phyloP scores from a whole-genome alignment of 768 basidiomycete species.

The Exsudoporus frostii region DNA sequence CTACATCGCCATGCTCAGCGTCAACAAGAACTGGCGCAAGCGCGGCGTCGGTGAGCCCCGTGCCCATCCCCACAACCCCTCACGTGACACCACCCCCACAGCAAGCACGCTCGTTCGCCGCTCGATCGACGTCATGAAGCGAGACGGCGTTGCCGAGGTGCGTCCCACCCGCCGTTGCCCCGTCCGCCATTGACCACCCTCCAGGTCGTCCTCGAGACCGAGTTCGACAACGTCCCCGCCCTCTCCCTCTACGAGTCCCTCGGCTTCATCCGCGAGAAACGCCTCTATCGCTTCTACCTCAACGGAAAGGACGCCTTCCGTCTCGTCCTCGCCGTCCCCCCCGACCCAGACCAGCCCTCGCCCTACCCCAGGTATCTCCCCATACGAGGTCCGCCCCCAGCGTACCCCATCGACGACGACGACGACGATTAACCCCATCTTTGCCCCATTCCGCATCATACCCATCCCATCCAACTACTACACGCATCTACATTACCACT shows the following conservation, averaged over 20 bases:
- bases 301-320: constrained; percentile 96
- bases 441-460: constrained; percentile 8
- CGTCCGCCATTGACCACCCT: not conserved
- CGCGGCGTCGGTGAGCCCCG: constrained; percentile 80
- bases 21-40: constrained; percentile 79
- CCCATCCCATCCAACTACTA: not conserved
- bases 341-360: constrained; percentile 26
- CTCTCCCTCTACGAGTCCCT: constrained; percentile 87
- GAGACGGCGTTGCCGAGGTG: constrained; percentile 83
- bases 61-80: constrained; percentile 1
- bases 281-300: constrained; percentile 91
- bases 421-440: constrained; percentile 16
- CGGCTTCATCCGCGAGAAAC: constrained; percentile 95
- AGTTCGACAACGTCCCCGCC: constrained; percentile 87
- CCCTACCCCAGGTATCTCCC: constrained; percentile 11
- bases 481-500: constrained; percentile 10
- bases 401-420: constrained; percentile 24
- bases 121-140: constrained; percentile 82
- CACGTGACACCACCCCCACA: constrained; percentile 31
- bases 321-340: constrained; percentile 62
- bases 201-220: constrained; percentile 93
- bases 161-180: constrained; percentile 22
- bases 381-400: constrained; percentile 15
- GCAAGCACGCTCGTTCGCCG: constrained; percentile 82
- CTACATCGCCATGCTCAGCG: constrained; percentile 98